phyloP scores from a whole-genome alignment of 2,329 filamentous ascomycete genomes.

The Aureobasidium sp. region DNA sequence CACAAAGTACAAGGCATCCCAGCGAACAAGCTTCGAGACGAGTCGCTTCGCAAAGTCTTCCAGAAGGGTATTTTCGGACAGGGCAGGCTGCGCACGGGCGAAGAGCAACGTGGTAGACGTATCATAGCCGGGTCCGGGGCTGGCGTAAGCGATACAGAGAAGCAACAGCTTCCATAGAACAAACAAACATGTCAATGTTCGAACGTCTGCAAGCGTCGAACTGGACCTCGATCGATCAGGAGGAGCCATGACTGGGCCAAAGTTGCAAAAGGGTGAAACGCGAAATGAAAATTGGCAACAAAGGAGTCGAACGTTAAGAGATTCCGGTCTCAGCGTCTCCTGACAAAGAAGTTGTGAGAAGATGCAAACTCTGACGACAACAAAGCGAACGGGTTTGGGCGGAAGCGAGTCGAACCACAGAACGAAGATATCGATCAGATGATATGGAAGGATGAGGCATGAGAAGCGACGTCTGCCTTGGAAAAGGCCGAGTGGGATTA shows the following conservation, averaged over 20 bases:
- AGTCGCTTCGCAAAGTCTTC: conserved; percentile 18
- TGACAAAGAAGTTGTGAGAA: conserved; percentile 8
- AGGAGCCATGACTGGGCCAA: neutral
- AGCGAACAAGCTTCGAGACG: conserved; percentile 70
- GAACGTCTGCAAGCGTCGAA: conserved; percentile 20
- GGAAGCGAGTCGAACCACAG: neutral
- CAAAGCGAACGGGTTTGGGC: conserved; percentile 2
- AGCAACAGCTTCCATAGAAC: conserved; percentile 73
- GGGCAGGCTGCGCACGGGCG: conserved; percentile 30
- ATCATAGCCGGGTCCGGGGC: conserved; percentile 74
- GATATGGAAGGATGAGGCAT: conserved; percentile 5
- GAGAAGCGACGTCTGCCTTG: conserved; percentile 11
- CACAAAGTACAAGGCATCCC: conserved; percentile 85
- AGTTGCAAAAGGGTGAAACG: conserved; percentile 10
- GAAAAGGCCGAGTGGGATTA: conserved; percentile 6
- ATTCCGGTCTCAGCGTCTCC: conserved; percentile 12
- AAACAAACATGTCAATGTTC: conserved; percentile 50
- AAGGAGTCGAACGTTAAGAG: conserved; percentile 19
- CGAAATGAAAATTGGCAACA: conserved; percentile 18
- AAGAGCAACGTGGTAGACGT: conserved; percentile 72
- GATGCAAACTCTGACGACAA: conserved; percentile 2
- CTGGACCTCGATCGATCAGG: neutral
- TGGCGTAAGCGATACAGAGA: conserved; percentile 64
- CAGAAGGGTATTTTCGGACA: conserved; percentile 22
- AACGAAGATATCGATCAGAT: conserved; percentile 16